phyloP scores from a whole-genome alignment of 371 early-diverging fungal species.

The Chytridium lagenaria region DNA sequence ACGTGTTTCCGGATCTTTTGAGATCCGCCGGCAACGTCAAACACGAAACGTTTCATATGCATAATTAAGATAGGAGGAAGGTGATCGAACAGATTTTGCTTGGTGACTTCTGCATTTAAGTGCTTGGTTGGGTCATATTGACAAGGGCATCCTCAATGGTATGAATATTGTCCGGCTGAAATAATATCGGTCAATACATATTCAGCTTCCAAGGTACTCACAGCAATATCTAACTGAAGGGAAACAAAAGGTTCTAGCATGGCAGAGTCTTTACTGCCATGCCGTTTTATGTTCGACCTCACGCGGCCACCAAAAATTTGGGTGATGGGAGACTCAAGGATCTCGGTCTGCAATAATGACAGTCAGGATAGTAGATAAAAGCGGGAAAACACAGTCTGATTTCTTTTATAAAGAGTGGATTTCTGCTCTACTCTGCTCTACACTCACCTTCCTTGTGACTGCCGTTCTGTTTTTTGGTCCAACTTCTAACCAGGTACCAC shows the following conservation, averaged over 20 bases:
- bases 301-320: slow-evolving; percentile 85
- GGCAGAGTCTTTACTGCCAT: slow-evolving; percentile 80
- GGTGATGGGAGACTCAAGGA: slow-evolving; percentile 80
- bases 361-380: background rate
- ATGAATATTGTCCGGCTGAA: slow-evolving; percentile 70
- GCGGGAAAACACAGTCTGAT: background rate
- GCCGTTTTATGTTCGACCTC: slow-evolving; percentile 77
- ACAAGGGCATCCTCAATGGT: slow-evolving; percentile 87
- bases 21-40: slow-evolving; percentile 73
- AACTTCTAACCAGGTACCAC: slow-evolving; percentile 85
- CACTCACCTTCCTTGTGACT: slow-evolving; percentile 41
- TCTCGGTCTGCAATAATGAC: slow-evolving; percentile 55
- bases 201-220: slow-evolving; percentile 33
- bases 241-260: slow-evolving; percentile 89
- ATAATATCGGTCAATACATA: slow-evolving; percentile 20
- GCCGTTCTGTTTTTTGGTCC: slow-evolving; percentile 79
- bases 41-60: slow-evolving; percentile 93
- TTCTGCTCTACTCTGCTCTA: no score
- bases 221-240: slow-evolving; percentile 86
- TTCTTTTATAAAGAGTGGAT: background rate
- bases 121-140: slow-evolving; percentile 73
- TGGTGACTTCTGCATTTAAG: slow-evolving; percentile 83
- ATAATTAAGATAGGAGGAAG: slow-evolving; percentile 94
- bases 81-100: slow-evolving; percentile 80
- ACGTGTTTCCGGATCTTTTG: slow-evolving; percentile 89